Evolutionary conservation across 2,329 filamentous ascomycete genomes (phyloP), one percentile per base, ranked within the genome.

Genomic region (Neocatenulostroma microsporum): DNA sequence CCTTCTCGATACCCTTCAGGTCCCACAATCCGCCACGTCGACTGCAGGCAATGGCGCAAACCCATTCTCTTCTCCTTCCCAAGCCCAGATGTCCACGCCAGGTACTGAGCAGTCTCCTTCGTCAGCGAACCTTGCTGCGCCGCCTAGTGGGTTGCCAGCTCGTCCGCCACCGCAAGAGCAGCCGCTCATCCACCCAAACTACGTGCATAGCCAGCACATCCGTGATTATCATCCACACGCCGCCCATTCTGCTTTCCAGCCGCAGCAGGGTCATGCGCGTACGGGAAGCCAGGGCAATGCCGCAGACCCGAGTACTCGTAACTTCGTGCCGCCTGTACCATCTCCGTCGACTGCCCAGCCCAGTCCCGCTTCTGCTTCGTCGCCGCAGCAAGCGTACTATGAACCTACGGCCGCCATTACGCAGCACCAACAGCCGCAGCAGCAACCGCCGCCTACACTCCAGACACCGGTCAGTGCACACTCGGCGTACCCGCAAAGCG

Each of bases 191-290:
- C 62, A 69, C 44, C 58, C 64, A 28, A 68, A 68, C 44, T 69
- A 69, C 53, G 58, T 60, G 25, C 64, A 66, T 32, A 62, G 61
- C 40, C 63, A 67, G 51, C 65, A 70, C 49, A 68, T 70, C 39
- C 62, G 67, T 45, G 66, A 66, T 24, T 70, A 67, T 46, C 68
- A 71, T 48, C 67, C 67, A 14, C 66, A 69, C 49, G 66, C 58
- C 35, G 57, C 62, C 33, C 57, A 63, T 32, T 44, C 54, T 32
- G 51, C 57, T 36, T 53, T 58, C 33, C 57, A 52, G 43, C 58
- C 56, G 42, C 46, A 49, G 13, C 37, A 34, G n/a, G n/a, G n/a
- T n/a, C 21, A 29, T 23, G 32, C 19, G 31, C 43, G 47, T 42
- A 37, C 40, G 18, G 44, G 42, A 29, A 41, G 53, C 41, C 36